Evolutionary conservation across 75 land plant genomes (phyloP), one percentile per base, ranked within the genome.

Genomic region (Pinus taeda): DNA sequence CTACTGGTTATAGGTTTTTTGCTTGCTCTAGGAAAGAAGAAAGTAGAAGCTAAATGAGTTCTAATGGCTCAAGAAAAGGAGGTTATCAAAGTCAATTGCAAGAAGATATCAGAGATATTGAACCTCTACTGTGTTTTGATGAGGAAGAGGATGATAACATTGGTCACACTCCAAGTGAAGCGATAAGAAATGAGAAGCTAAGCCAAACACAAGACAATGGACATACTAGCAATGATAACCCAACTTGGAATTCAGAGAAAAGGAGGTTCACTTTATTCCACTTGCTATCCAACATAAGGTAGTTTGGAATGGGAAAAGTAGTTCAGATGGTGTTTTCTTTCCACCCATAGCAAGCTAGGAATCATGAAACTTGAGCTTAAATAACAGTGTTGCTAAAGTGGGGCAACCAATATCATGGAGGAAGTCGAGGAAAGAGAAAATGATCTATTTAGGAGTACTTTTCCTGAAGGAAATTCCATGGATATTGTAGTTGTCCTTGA

Each of bases 101-200:
- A 58, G 93, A 91, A 74, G 89, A 91, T 75, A 84, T 86, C 22
- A 86, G 78, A 64, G 93, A 89, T 63, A 83, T 91, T 75, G 91
- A 91, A 76, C 91, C 93, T 15, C 62, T 91, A 73, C 60, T 91
- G 77, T 85, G 84, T 78, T 77, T 79, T 9, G 93, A 84, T 45
- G 87, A 82, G 30, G 90, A 83, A 45, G 85, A 89, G 24, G 89
- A 89, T 36, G 93, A 91, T 18, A 91, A 91, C 82, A 91, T 91
- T 11, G 93, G 87, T 15, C 85, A 88, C 29, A 86, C 89, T 18
- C 71, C 79, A 59, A 79, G 87, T 60, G 26, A 76, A 74, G n/a
- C 57, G 6, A 18, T 55, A 5, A 56, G 33, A 42, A 57, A 57
- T 42, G n/a, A 15, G 20, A 26, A 45, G 39, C 13, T 39, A 15